A percentile compares a stretch with the other conserved stretches of the same genome.
phyloP scores from a whole-genome alignment of 2,329 filamentous ascomycete genomes.

The Sporothrix variecibatus region DNA sequence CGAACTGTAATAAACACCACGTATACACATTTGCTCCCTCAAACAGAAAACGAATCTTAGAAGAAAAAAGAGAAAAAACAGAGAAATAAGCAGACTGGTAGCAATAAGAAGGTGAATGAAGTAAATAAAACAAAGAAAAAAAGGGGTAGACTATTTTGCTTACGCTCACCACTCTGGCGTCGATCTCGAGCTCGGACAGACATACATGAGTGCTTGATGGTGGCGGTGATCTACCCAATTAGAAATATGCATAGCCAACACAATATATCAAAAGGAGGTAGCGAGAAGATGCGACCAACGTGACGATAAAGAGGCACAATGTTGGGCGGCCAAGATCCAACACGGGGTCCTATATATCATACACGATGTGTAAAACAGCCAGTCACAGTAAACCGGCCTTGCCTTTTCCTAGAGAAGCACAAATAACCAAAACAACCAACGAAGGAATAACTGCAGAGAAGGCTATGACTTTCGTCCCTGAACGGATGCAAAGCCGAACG shows the following conservation, averaged over 20 bases:
- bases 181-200: background rate
- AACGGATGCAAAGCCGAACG: too few relatives aligned
- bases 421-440: background rate
- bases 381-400: background rate
- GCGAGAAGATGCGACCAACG: background rate
- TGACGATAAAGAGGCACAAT: background rate
- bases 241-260: background rate
- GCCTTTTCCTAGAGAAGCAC: background rate
- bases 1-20: too few relatives aligned
- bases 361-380: background rate
- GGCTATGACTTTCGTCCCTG: too few relatives aligned
- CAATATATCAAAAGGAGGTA: background rate
- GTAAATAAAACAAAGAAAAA: background rate
- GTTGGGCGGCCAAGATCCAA: background rate
- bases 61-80: too few relatives aligned
- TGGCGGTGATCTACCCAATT: background rate
- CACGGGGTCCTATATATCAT: background rate
- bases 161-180: too few relatives aligned
- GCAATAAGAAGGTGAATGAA: background rate
- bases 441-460: background rate
- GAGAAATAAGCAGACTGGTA: background rate
- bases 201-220: background rate
- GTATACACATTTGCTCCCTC: too few relatives aligned
- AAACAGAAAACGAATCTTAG: too few relatives aligned
- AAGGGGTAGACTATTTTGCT: background rate